Evolutionary conservation across 2,329 filamentous ascomycete genomes (phyloP).

Genomic region (Exophiala viscosa): DNA sequence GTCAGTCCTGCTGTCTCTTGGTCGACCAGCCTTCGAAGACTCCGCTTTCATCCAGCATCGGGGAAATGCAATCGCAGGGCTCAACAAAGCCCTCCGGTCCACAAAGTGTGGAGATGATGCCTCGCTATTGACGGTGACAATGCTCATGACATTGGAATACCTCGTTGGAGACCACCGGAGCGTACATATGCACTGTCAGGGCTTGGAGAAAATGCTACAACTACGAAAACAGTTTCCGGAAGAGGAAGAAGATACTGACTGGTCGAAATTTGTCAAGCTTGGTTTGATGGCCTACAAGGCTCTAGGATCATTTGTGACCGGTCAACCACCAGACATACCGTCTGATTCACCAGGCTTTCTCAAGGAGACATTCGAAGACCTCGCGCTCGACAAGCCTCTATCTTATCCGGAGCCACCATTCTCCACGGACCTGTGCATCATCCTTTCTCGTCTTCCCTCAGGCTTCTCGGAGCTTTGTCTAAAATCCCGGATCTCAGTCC

Average conservation of each 20-base stretch:
- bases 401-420: conserved; percentile 25
- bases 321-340: conserved; percentile 17
- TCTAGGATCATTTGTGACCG: conserved; percentile 24
- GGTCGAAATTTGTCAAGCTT: conserved; percentile 23
- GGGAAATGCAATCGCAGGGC: conserved; percentile 20
- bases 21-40: conserved; percentile 19
- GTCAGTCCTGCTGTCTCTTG: conserved; percentile 23
- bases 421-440: conserved; percentile 14
- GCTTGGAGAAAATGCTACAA: conserved; percentile 22
- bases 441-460: conserved; percentile 20
- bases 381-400: conserved; percentile 20
- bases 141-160: conserved; percentile 27
- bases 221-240: conserved; percentile 16
- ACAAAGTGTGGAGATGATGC: conserved; percentile 15
- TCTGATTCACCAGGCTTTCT: conserved; percentile 14
- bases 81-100: conserved; percentile 17
- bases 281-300: conserved; percentile 22
- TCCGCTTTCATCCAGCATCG: conserved; percentile 25
- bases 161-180: conserved; percentile 21
- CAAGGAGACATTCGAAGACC: conserved; percentile 19
- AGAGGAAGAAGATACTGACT: conserved; percentile 14
- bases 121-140: conserved; percentile 22
- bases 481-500: conserved; percentile 19
- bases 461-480: conserved; percentile 22
- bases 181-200: conserved; percentile 22